Conservation (phyloP, 352 stramenopile genomes). For the Phytophthora ramorum region DNA sequence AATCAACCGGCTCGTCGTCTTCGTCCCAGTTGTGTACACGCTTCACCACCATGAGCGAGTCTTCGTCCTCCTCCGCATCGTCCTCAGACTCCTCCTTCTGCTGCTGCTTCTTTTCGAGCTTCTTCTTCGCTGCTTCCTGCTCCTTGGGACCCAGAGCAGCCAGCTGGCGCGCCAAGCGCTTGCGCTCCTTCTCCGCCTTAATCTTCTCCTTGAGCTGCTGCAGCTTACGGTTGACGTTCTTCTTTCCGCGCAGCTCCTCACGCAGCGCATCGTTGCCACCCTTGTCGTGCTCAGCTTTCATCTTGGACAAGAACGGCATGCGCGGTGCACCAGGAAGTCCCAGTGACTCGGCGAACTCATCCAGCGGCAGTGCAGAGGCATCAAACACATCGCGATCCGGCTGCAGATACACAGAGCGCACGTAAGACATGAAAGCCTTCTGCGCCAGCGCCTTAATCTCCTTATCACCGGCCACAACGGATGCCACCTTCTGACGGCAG, state of each 20-base stretch:
- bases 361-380: conserved; percentile 88
- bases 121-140: conserved; percentile 42
- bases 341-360: conserved; percentile 94
- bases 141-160: conserved; percentile 46
- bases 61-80: conserved; percentile 83
- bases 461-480: conserved; percentile 93
- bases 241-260: conserved; percentile 91
- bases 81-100: conserved; percentile 45
- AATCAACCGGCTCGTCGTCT: conserved; percentile 57
- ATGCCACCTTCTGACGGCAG: conserved; percentile 93
- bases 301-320: conserved; percentile 93
- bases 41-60: conserved; percentile 95
- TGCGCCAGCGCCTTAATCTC: conserved; percentile 96
- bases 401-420: conserved; percentile 97
- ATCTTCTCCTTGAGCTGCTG: conserved; percentile 99
- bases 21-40: conserved; percentile 86
- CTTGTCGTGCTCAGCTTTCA: conserved; percentile 60
- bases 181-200: conserved; percentile 95
- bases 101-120: conserved; percentile 31
- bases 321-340: conserved; percentile 94
- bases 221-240: conserved; percentile 98
- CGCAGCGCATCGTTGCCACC: conserved; percentile 79
- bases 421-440: conserved; percentile 98
- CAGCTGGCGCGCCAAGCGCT: conserved; percentile 87
- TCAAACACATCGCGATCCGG: conserved; percentile 96